A percentile compares a stretch with the other conserved stretches of the same genome.
Conservation (phyloP, 768 basidiomycete genomes). For the Serendipita sp. region DNA sequence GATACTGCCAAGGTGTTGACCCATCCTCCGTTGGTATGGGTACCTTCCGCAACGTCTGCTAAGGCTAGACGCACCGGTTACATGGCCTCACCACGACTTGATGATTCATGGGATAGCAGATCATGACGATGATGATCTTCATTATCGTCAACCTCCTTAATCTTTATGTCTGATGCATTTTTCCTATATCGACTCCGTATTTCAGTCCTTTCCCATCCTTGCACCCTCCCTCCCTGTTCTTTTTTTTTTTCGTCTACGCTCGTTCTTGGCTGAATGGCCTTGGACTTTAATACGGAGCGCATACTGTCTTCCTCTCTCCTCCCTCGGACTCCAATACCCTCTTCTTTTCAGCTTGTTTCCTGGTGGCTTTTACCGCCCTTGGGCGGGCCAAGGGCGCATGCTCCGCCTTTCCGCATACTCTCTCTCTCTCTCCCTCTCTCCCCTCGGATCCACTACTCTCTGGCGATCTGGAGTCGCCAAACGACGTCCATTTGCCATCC, state of each 20-base stretch:
- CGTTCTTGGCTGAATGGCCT: neutral
- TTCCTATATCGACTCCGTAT: neutral
- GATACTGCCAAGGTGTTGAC: neutral
- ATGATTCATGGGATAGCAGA: no score
- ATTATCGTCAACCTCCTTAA: no score
- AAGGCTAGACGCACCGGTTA: neutral
- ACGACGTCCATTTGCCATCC: neutral
- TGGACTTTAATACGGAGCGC: neutral
- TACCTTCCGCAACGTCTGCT: constrained; percentile 3
- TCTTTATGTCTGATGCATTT: no score
- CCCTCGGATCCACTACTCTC: neutral
- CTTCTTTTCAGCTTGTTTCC: no score
- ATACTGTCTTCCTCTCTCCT: neutral
- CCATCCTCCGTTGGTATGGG: neutral
- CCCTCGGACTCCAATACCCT: neutral
- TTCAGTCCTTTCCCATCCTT: neutral
- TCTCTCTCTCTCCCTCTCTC: neutral
- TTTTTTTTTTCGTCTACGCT: neutral
- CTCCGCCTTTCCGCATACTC: no score
- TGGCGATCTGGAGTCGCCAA: neutral
- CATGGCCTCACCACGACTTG: neutral
- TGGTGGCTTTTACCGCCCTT: no score
- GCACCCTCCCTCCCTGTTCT: neutral
- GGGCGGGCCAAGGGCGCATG: no score
- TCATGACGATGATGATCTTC: no score